These are phyloP conservation scores for Luzula sylvatica DNA, from an alignment of 176 grass and related monocot genomes.

Conservation along the genomic window DNA sequence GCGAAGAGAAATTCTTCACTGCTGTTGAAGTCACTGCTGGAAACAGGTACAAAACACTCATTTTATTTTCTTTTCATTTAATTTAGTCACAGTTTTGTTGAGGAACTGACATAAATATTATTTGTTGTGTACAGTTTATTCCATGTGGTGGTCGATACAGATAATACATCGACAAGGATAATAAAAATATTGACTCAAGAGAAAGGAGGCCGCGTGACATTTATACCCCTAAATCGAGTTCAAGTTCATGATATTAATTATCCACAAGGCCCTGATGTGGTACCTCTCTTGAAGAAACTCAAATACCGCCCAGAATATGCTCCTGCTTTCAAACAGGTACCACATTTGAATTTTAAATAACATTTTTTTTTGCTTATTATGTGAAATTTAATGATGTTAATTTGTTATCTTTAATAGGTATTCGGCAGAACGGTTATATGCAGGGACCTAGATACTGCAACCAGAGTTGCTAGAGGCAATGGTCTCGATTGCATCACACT, in stretches of 20 bases:
- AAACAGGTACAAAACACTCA: conserved; percentile 39
- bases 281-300: conserved; percentile 84
- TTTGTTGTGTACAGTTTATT: conserved; percentile 58
- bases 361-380: background rate
- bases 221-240: conserved; percentile 95
- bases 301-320: conserved; percentile 76
- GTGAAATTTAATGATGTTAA: background rate
- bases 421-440: conserved; percentile 99
- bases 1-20: conserved; percentile 94
- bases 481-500: conserved; percentile 95
- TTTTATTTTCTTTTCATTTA: background rate
- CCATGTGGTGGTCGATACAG: conserved; percentile 91
- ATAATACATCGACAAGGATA: conserved; percentile 84
- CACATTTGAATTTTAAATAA: background rate
- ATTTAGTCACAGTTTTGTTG: background rate
- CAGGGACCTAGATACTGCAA: conserved; percentile 81
- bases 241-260: conserved; percentile 59
- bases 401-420: conserved; percentile 42
- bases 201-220: conserved; percentile 95
- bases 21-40: conserved; percentile 96
- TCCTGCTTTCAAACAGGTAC: conserved; percentile 86
- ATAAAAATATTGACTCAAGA: conserved; percentile 81
- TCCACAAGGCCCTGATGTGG: conserved; percentile 86
- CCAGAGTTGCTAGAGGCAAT: conserved; percentile 69
- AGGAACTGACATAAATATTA: background rate